Percentiles rank a stretch among this genome's conserved stretches.
Evolutionary conservation across 169 alveolate species (phyloP).

Genomic region (Eimeria tenella): DNA sequence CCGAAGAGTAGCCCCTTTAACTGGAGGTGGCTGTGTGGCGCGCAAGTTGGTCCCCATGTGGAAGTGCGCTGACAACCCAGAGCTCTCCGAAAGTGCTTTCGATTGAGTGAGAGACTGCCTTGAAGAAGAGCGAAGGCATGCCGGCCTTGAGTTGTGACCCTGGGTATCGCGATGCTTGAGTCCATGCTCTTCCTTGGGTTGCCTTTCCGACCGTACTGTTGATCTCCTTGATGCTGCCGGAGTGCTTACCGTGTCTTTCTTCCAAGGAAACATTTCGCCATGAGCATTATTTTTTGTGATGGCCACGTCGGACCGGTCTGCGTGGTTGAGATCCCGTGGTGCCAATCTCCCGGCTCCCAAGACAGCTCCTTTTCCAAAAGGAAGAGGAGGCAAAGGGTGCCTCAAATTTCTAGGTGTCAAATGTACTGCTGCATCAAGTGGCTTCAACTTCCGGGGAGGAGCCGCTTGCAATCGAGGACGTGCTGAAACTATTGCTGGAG

Average conservation of each 20-base stretch:
- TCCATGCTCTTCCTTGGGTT: constrained; percentile 56
- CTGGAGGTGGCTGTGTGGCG: constrained; percentile 61
- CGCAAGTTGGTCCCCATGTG: constrained; percentile 36
- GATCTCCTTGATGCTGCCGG: constrained; percentile 20
- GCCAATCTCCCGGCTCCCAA: constrained; percentile 28
- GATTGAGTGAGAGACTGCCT: background rate
- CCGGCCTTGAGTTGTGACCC: constrained; percentile 30
- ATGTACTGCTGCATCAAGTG: background rate
- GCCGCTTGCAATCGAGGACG: constrained; percentile 3
- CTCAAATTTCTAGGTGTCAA: background rate
- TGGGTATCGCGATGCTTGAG: background rate
- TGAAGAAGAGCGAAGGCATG: constrained; percentile 4
- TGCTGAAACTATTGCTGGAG: constrained; percentile 30
- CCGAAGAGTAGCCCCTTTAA: background rate
- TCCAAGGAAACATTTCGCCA: background rate
- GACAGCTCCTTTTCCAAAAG: constrained; percentile 12
- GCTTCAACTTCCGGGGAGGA: constrained; percentile 19
- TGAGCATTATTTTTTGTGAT: constrained; percentile 18
- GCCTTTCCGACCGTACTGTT: constrained; percentile 30
- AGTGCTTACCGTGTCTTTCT: constrained; percentile 14
- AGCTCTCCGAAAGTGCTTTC: background rate
- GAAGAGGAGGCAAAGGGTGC: constrained; percentile 36
- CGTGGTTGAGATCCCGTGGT: constrained; percentile 19
- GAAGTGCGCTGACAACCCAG: background rate
- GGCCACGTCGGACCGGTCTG: constrained; percentile 3